These are phyloP conservation scores for Stephania yunnanensis DNA, from an alignment of 164 flowering plant species.

Conservation along the genomic window DNA sequence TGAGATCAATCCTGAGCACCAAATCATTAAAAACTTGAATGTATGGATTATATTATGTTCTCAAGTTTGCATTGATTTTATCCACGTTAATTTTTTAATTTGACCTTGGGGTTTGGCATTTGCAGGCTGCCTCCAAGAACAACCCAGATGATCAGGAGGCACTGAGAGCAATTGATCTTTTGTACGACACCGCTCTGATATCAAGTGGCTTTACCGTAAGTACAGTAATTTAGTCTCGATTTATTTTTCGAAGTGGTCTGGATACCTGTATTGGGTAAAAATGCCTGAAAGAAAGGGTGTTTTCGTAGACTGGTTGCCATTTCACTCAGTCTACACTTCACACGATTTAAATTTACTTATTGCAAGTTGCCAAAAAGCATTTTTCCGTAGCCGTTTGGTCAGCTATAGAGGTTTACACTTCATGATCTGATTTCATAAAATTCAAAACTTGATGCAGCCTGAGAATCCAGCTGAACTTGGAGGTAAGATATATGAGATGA, in stretches of 20 bases:
- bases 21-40: slow-evolving; percentile 53
- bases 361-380: too few relatives aligned
- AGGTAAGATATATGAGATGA: slow-evolving; percentile 97
- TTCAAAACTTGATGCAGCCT: slow-evolving; percentile 46
- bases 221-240: slow-evolving; percentile 1
- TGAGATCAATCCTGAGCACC: slow-evolving; percentile 83
- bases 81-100: neutral
- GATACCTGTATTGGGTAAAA: too few relatives aligned
- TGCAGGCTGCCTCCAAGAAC: slow-evolving; percentile 58
- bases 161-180: slow-evolving; percentile 59
- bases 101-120: neutral
- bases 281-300: too few relatives aligned
- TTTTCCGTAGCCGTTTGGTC: too few relatives aligned
- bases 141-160: slow-evolving; percentile 63
- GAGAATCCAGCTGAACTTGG: slow-evolving; percentile 94
- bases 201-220: slow-evolving; percentile 87
- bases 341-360: too few relatives aligned
- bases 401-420: too few relatives aligned
- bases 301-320: too few relatives aligned
- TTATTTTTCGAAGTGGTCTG: too few relatives aligned
- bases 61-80: neutral
- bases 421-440: neutral
- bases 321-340: too few relatives aligned
- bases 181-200: slow-evolving; percentile 64
- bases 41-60: slow-evolving; percentile 25